phyloP scores from a whole-genome alignment of 257 asterid genomes.

The Ehretia macrophylla region DNA sequence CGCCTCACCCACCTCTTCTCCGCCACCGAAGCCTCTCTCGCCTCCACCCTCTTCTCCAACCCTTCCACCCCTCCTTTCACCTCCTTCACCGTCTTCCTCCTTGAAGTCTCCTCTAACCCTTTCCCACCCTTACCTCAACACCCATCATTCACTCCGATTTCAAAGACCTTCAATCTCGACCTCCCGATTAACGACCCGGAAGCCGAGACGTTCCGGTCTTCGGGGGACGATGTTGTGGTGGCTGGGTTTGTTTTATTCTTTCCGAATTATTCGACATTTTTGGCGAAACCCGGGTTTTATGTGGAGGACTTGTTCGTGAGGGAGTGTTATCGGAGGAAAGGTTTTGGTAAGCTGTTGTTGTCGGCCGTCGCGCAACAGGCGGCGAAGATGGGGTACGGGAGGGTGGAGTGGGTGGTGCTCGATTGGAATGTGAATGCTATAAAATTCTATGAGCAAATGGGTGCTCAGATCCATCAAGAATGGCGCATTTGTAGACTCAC shows the following conservation, averaged over 20 bases:
- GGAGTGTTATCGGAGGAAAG: constrained; percentile 80
- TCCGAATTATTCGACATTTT: constrained; percentile 74
- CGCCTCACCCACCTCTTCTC: constrained; percentile 32
- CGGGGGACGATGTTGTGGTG: constrained; percentile 30
- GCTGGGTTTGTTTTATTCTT: constrained; percentile 76
- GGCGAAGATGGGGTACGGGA: constrained; percentile 79
- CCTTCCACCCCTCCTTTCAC: constrained; percentile 31
- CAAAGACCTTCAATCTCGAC: constrained; percentile 42
- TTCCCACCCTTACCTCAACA: constrained; percentile 8
- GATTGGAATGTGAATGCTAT: constrained; percentile 81
- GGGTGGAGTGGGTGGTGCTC: constrained; percentile 93
- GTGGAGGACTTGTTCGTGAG: constrained; percentile 80
- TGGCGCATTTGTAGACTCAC: constrained; percentile 81
- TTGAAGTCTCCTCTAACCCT: constrained; percentile 36
- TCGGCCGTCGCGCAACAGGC: constrained; percentile 85
- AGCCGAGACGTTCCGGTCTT: constrained; percentile 38
- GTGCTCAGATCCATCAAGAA: constrained; percentile 69
- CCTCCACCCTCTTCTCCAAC: constrained; percentile 40
- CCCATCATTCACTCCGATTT: constrained; percentile 22
- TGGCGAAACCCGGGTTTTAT: constrained; percentile 84
- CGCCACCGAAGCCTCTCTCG: constrained; percentile 40
- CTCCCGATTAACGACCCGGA: constrained; percentile 66
- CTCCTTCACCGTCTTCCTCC: constrained; percentile 44
- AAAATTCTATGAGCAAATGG: constrained; percentile 74
- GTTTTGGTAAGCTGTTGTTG: constrained; percentile 62